Base-by-base conservation (phyloP, 495 filamentous ascomycete species). In the Penicillium fimorum region DNA sequence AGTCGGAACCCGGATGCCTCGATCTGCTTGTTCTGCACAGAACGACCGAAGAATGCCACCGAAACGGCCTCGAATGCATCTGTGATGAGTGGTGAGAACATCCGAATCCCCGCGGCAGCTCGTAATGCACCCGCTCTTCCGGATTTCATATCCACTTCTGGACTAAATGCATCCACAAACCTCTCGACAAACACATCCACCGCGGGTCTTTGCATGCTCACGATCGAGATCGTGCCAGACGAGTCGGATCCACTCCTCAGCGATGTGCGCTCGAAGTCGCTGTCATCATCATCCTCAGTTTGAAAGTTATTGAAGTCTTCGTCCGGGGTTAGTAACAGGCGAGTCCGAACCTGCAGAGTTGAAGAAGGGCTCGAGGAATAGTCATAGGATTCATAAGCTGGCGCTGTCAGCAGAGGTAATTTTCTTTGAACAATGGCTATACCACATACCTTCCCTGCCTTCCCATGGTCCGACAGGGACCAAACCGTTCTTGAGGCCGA, bases 91-190 rank as follows among this genome's bases (percentile, higher is more conserved):
- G 75, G 75, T 0, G 72, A 76, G 25, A 76, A 76, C 73, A 76
- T 76, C 47, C 75, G 72, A 47, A 76, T 76, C 20, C 61, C 65
- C 0, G 75, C 75, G 5, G 74, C 75, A 15, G 71, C 70, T 24
- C 75, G 69, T 17, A 76, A 50, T 7, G 75, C 75, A 30, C 74
- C 75, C 8, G 75, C 74, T 22, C 68, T 67, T 7, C 75, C 75
- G 9, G 70, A 65, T 32, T 74, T 76, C 8, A 59, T 49, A 25
- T 76, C 70, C 8, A 76, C 74, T 38, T 76, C 63, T 0, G 75
- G 75, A 48, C 72, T 75, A 25, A 78, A 78, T 8, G 75, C 75
- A 48, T 78, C 75, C 2, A 78, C 69, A 27, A 78, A 78, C 2
- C 75, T 71, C 55, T 76, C 71, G 11, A 78, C 70, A 43, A 74